A percentile compares a stretch with the other conserved stretches of the same genome.
These are phyloP conservation scores for Citrus sp. DNA, from an alignment of 345 rosid species.

Conservation along the genomic window DNA sequence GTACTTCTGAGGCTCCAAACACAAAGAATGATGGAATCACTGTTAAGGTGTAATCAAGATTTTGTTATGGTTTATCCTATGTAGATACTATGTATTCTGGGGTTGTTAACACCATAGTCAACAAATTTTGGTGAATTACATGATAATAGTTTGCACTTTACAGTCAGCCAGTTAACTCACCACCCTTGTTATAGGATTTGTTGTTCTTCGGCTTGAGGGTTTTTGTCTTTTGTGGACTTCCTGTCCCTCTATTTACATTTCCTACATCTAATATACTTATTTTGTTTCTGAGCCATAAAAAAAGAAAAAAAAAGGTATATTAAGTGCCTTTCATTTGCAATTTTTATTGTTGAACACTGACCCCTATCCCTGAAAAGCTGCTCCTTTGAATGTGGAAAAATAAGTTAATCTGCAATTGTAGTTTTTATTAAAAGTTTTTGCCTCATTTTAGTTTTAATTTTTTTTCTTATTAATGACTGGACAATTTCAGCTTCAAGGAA, in stretches of 20 bases:
- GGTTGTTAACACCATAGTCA: no score
- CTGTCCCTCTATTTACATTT: no score
- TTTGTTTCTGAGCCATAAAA: no score
- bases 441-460: background rate
- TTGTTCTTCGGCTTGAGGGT: no score
- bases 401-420: background rate
- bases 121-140: background rate
- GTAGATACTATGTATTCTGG: no score
- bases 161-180: no score
- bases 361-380: background rate
- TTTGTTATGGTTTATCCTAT: background rate
- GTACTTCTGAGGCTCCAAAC: background rate
- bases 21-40: background rate
- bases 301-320: no score
- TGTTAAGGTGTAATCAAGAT: background rate
- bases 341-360: background rate
- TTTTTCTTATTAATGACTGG: slow-evolving; percentile 5
- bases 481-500: slow-evolving; percentile 64
- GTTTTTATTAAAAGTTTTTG: background rate
- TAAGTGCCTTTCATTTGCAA: background rate
- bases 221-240: no score
- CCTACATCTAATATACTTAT: no score
- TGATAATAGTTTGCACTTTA: background rate
- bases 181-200: no score
- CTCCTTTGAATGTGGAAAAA: background rate